Evolutionary conservation across 2,329 filamentous ascomycete genomes (phyloP), one percentile per base, ranked within the genome.

Genomic region (Colletotrichum abscissum): DNA sequence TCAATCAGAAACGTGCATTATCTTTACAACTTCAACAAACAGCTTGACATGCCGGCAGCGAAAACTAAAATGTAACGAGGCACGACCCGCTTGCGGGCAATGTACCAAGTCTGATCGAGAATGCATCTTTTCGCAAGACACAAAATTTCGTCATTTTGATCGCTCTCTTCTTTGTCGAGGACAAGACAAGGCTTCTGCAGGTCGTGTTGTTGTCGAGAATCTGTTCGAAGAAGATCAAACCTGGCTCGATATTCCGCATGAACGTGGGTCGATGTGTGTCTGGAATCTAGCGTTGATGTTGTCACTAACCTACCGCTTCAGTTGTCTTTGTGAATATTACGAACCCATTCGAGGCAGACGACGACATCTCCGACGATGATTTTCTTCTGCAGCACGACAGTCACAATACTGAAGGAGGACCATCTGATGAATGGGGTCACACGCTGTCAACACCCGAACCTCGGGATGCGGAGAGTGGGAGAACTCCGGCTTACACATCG

Each of bases 11-110:
- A 56, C 7, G 5, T 0, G 14, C 30, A 35, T 38, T 42, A 19
- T 8, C 22, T 28, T 30, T 11, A 42, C 38, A 42, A 42, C 14
- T 42, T 42, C 9, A 6, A 35, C 42, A 52, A 7, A 16, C 19
- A 80, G 0, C 57, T 14, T 30, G 24, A 68, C 30, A 38, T 68
- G 57, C 54, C 66, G 66, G 7, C 66, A 63, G 64, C 74, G 78
- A 9, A 80, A 79, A 19, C 2, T 80, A 3, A 80, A 79, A 46
- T 80, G 78, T 5, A 76, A 80, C 46, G 77, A 80, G 33, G 54
- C 19, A 0, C 78, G 76, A 4, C 78, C 78, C 0, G 19, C 70
- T 0, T 79, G 78, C 24, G 74, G 77, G 11, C 73, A 72, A 2
- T 79, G 78, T 22, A 30, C 35, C 8, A 77, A 75, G 9, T 79